Evolutionary conservation across 176 grass and related monocot genomes (phyloP).

Genomic region (Juncus inflexus): DNA sequence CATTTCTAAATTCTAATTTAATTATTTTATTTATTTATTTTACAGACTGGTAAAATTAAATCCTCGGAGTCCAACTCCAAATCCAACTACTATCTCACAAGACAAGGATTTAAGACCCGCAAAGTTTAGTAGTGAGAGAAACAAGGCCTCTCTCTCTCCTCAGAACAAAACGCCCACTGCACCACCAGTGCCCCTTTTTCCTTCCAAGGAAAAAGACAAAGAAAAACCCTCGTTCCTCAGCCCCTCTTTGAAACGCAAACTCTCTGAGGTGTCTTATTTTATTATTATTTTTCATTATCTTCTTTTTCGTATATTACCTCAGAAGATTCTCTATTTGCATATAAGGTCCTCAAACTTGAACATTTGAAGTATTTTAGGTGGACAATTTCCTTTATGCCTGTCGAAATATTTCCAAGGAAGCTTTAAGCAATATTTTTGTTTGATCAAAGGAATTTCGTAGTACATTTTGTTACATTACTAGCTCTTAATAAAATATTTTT

Average conservation of each 20-base stretch:
- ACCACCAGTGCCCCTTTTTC: not conserved
- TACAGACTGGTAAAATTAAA: conserved; percentile 50
- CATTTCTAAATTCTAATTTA: not conserved
- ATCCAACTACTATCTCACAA: not conserved
- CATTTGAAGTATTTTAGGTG: conserved; percentile 18
- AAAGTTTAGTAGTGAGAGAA: conserved; percentile 31
- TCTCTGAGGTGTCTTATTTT: conserved; percentile 39
- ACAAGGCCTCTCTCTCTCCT: conserved; percentile 33
- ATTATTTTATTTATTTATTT: conserved; percentile 30
- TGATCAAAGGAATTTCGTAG: too few species aligned
- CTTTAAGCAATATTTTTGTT: too few species aligned
- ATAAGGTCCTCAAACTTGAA: conserved; percentile 14
- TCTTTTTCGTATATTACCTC: too few species aligned
- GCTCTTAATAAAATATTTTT: too few species aligned
- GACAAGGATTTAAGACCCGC: conserved; percentile 33
- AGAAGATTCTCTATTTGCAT: not conserved
- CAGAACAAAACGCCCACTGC: conserved; percentile 18
- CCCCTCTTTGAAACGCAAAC: conserved; percentile 49
- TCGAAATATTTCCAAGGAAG: not conserved
- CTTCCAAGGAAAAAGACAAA: not conserved
- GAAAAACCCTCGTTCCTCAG: conserved; percentile 43
- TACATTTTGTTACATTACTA: too few species aligned
- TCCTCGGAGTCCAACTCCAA: conserved; percentile 33
- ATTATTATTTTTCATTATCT: conserved; percentile 14
- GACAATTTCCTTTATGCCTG: conserved; percentile 29